Conservation (phyloP, 129 eudicot species). For the Silybum marianum region DNA sequence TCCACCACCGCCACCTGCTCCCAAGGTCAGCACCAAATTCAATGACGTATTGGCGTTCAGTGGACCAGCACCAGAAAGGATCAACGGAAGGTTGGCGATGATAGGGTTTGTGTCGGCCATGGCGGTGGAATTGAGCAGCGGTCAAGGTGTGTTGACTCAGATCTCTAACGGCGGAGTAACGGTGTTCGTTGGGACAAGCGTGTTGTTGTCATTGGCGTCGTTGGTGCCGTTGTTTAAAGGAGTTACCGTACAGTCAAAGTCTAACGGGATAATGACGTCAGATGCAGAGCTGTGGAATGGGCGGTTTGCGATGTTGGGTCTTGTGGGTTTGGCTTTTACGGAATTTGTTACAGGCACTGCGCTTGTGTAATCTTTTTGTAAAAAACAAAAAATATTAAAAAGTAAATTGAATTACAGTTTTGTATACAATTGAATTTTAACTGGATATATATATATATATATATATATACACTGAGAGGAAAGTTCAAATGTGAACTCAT, state of each 20-base stretch:
- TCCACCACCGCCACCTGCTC: conserved; percentile 3
- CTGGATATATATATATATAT: too few species aligned
- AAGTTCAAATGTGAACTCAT: too few species aligned
- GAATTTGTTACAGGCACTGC: conserved; percentile 67
- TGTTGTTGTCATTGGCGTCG: conserved; percentile 61
- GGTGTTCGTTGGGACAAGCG: conserved; percentile 64
- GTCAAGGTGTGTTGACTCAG: conserved; percentile 59
- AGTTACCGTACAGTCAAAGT: conserved; percentile 55
- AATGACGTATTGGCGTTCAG: conserved; percentile 73
- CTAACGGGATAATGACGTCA: conserved; percentile 54
- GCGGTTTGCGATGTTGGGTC: conserved; percentile 75
- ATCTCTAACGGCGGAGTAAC: conserved; percentile 65
- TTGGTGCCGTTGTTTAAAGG: conserved; percentile 79
- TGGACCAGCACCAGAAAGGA: conserved; percentile 90
- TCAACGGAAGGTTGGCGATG: conserved; percentile 84
- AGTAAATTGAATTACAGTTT: too few species aligned
- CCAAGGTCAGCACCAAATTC: conserved; percentile 57
- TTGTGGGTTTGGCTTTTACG: conserved; percentile 81
- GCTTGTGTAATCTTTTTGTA: conserved; percentile 29
- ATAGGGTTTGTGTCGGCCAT: conserved; percentile 64
- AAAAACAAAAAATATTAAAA: too few species aligned
- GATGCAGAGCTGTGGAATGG: conserved; percentile 84
- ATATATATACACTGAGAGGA: too few species aligned
- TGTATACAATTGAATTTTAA: too few species aligned
- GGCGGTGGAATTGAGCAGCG: conserved; percentile 53